These are phyloP conservation scores for Neurospora sp. DNA, from an alignment of 495 filamentous ascomycete species.

Conservation along the genomic window DNA sequence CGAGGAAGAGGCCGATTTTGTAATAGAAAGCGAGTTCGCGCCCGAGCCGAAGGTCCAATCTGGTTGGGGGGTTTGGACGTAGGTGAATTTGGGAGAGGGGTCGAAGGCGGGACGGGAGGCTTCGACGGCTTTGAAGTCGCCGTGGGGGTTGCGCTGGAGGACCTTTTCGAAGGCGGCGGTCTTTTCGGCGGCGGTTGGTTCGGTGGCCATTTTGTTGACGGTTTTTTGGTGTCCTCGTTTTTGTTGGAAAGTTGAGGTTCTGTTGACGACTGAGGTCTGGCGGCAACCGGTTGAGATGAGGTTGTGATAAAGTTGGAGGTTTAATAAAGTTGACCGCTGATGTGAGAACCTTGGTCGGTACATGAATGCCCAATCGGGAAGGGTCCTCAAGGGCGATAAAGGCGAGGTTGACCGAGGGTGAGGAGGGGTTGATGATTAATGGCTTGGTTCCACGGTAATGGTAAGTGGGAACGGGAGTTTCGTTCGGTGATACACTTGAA, in stretches of 20 bases:
- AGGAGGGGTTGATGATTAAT: background rate
- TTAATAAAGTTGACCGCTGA: background rate
- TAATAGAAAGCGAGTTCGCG: slow-evolving; percentile 27
- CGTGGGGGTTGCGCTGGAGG: slow-evolving; percentile 53
- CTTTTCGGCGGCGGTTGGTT: slow-evolving; percentile 9
- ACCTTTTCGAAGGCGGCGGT: slow-evolving; percentile 30
- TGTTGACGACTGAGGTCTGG: background rate
- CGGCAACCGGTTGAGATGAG: background rate
- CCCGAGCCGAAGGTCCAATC: slow-evolving; percentile 72
- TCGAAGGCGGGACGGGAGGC: slow-evolving; percentile 61
- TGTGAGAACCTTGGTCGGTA: background rate
- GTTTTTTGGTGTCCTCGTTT: background rate
- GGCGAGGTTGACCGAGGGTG: background rate
- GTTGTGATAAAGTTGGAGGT: background rate
- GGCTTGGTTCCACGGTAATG: background rate
- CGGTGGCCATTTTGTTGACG: slow-evolving; percentile 18
- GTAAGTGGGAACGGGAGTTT: background rate
- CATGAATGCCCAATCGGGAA: background rate
- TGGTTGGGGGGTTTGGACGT: slow-evolving; percentile 63
- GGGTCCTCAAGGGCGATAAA: background rate
- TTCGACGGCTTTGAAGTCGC: slow-evolving; percentile 71
- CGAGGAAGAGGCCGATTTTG: background rate
- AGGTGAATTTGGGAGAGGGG: slow-evolving; percentile 39
- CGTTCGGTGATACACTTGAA: background rate
- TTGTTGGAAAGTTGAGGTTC: background rate